Conservation (phyloP, 1,284 basidiomycete species). For the Trichosporon sp. region DNA sequence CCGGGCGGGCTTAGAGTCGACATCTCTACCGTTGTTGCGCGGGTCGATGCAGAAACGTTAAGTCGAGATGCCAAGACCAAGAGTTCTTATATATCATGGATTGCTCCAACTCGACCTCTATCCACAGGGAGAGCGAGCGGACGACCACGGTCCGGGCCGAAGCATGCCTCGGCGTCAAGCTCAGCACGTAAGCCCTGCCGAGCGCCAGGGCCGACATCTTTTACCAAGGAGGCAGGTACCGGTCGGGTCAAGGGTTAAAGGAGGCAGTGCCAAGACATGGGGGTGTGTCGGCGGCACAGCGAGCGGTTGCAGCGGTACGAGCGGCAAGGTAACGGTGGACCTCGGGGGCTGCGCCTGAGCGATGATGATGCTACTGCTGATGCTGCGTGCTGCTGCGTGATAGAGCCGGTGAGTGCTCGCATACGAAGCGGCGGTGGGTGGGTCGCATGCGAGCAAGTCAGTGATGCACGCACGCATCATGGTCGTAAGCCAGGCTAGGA, state of each 20-base stretch:
- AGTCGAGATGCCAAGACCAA: not conserved
- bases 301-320: not conserved
- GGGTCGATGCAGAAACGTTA: not conserved
- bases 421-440: too few relatives aligned
- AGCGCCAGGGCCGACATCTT: not conserved
- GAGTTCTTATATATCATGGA: not conserved
- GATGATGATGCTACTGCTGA: too few relatives aligned
- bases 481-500: not conserved
- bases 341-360: not conserved
- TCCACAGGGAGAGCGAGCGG: not conserved
- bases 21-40: not conserved
- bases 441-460: not conserved
- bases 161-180: conserved; percentile 3
- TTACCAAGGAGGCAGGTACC: not conserved
- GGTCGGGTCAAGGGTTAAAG: not conserved
- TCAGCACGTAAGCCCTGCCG: not conserved
- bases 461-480: not conserved
- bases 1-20: not conserved
- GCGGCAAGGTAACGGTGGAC: too few relatives aligned
- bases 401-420: too few relatives aligned
- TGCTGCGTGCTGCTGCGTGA: too few relatives aligned
- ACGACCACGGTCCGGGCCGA: not conserved
- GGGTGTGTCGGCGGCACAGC: not conserved
- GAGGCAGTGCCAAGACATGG: not conserved
- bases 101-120: not conserved